Base-by-base conservation (phyloP, 768 basidiomycete genomes). In the Lyophyllum decastes region DNA sequence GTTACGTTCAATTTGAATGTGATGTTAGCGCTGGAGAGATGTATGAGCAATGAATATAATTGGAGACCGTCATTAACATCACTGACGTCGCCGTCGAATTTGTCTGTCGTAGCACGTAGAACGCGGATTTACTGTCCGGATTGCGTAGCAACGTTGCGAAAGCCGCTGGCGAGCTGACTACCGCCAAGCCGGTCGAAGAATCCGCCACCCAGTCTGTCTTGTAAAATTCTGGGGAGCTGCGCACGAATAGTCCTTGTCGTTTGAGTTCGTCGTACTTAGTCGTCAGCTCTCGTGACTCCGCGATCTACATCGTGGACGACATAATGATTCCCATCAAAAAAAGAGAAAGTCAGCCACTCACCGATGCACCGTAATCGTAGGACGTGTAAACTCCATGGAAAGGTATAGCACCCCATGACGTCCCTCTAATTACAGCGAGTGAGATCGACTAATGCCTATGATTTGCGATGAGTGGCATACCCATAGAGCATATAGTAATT, bases 401-500 rank as follows among this genome's bases (percentile, higher is more conserved):
- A 1, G 92, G 88, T 43, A 94, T 76, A 10, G 80, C 88, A 40
- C 90, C 92, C 90, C 91, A 94, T 12, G 88, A 92, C 0, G 92
- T 94, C 22, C 92, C 92, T 8, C 92, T 92, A 57, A 49, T 49
- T 44, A 49, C 4, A n/a, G 9, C 12, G 16, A 41, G 17, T 48
- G 16, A n/a, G 47, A 24, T 21, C 12, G 34, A 24, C 27, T 24
- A 44, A 52, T 35, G 35, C 12, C 1, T 30, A 14, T 2, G 24
- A 34, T 10, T n/a, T 58, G 3, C 24, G 1, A 51, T 1, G 41
- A 55, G n/a, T 2, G 46, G 24, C 73, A 58, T 67, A 88, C 88
- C 88, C 91, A 63, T 85, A 92, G 53, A 92, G 62, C 93, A 94
- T 94, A 71, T 94, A 94, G 60, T 89, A 90, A 64, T 83, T 92